A percentile compares a stretch with the other conserved stretches of the same genome.
Evolutionary conservation across 257 asterid genomes (phyloP).

Genomic region (Cynanchum wilfordii): DNA sequence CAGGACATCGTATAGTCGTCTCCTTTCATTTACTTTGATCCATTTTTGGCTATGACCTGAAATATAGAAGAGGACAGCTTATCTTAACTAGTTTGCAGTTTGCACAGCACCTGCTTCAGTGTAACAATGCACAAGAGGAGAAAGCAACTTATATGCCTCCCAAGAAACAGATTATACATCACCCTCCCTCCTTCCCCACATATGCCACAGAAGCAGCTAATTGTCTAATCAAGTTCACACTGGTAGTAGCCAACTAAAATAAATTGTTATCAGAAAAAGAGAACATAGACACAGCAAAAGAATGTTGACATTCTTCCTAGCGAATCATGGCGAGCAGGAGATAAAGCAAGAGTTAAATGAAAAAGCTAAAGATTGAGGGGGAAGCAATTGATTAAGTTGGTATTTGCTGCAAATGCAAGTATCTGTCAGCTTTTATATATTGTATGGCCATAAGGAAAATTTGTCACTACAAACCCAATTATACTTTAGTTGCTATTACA

Average conservation of each 20-base stretch:
- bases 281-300: neutral
- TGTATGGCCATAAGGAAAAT: too few relatives aligned
- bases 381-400: neutral
- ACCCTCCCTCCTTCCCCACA: too few relatives aligned
- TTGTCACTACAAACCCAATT: too few relatives aligned
- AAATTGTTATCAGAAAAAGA: neutral
- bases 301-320: neutral
- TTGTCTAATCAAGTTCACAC: neutral
- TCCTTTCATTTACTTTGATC: conserved; percentile 63
- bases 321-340: neutral
- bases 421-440: too few relatives aligned
- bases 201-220: neutral
- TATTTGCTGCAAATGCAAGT: neutral
- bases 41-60: conserved; percentile 52
- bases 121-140: neutral
- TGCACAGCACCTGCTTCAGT: neutral
- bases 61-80: neutral
- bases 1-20: conserved; percentile 60
- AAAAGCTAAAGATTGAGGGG: neutral
- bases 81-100: neutral
- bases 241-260: neutral
- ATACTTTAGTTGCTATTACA: neutral
- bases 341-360: neutral
- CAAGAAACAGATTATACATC: neutral
- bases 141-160: neutral